Evolutionary conservation across 2,329 filamentous ascomycete species (phyloP), one percentile per base, ranked within the genome.

Genomic region (Diaporthe amygdali): DNA sequence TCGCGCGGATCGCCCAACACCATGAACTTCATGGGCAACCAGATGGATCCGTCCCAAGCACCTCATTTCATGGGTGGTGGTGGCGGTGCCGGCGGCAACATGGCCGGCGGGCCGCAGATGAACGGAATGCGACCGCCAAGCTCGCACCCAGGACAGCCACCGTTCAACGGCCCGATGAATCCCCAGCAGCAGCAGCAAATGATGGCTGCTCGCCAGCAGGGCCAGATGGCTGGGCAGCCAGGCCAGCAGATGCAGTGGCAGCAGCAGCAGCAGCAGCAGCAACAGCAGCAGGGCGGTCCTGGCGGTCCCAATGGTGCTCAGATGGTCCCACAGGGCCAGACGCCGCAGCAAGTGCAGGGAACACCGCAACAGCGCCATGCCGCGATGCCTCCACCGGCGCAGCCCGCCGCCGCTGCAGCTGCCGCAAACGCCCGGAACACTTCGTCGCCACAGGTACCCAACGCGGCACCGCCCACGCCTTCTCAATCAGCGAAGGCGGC

Each of bases 391-490:
- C 91, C 91, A 4, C 91, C 91, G 8, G 90, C 90, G 17, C 90
- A 90, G 30, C 90, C 90, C 14, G 82, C 83, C 2, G 82, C 81
- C 4, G 80, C 82, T 20, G 81, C 81, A 44, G 79, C 75, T 56
- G 79, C 80, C 72, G 84, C 84, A 70, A 87, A 86, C 74, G 84
- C 86, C 68, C 88, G 89, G 76, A 87, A 85, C 74, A 86, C 89
- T 17, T 88, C 88, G 15, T 91, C 90, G 22, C 91, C 90, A 30
- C 90, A 91, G 76, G 87, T 89, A 75, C 87, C 87, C 73, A 89
- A 87, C 71, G 87, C 90, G 8, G 92, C 92, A 44, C 93, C 94
- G 1, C 93, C 93, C 1, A 96, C 94, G 5, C 94, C 94, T 1
- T 91, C 90, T 66, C 92, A 94, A 78, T 81, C 85, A 2, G 92